These are phyloP conservation scores for Barbarea vulgaris DNA, from an alignment of 345 rosid genomes.

Conservation along the genomic window DNA sequence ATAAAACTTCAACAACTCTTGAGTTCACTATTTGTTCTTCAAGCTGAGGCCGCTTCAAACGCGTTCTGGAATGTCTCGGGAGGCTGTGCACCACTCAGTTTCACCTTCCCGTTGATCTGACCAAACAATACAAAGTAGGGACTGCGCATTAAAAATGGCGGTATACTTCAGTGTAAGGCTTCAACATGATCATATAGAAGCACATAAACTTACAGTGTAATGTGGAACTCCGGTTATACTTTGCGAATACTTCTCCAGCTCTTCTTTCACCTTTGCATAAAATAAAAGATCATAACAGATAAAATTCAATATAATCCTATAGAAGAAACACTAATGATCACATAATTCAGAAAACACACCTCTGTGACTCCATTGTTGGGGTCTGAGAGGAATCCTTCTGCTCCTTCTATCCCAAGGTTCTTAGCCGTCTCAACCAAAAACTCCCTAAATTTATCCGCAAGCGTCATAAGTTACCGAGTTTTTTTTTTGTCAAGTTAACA, in stretches of 20 bases:
- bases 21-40: slow-evolving; percentile 1
- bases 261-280: slow-evolving; percentile 68
- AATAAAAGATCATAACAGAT: neutral
- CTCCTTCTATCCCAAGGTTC: slow-evolving; percentile 78
- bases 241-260: slow-evolving; percentile 61
- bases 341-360: slow-evolving; percentile 26
- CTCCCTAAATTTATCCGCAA: slow-evolving; percentile 48
- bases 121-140: slow-evolving; percentile 16
- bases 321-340: neutral
- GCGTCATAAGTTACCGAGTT: neutral
- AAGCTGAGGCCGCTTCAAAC: slow-evolving; percentile 55
- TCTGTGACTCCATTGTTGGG: slow-evolving; percentile 69
- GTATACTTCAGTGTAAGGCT: neutral
- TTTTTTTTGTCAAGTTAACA: neutral
- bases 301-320: neutral
- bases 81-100: slow-evolving; percentile 80
- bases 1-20: neutral
- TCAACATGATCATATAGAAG: neutral
- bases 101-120: slow-evolving; percentile 82
- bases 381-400: slow-evolving; percentile 75
- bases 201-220: slow-evolving; percentile 56
- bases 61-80: slow-evolving; percentile 70
- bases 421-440: slow-evolving; percentile 78
- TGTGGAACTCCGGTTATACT: slow-evolving; percentile 75
- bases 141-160: neutral